Conservation (phyloP, 1,284 basidiomycete species). For the Gastroboletus turbinatus region DNA sequence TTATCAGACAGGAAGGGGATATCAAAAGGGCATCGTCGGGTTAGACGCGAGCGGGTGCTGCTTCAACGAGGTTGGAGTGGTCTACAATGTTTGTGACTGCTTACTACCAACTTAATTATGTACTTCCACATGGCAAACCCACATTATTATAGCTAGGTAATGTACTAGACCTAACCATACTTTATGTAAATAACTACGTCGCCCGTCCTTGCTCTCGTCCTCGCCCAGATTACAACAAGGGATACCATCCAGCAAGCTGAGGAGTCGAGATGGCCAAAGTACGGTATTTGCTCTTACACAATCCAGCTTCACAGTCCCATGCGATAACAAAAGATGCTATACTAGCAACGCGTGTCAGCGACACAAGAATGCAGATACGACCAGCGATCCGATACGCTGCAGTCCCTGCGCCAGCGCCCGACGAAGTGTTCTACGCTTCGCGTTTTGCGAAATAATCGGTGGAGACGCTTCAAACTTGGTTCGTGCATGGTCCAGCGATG, state of each 20-base stretch:
- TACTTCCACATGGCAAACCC: slow-evolving; percentile 25
- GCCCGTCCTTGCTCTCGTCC: slow-evolving; percentile 14
- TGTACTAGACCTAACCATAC: slow-evolving; percentile 16
- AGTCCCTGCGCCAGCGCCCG: slow-evolving; percentile 25
- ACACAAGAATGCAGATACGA: slow-evolving; percentile 34
- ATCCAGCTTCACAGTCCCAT: slow-evolving; percentile 30
- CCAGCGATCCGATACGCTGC: slow-evolving; percentile 31
- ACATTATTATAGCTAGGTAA: slow-evolving; percentile 8
- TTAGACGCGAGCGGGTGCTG: slow-evolving; percentile 5
- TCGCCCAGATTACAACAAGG: slow-evolving; percentile 16
- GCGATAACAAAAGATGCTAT: slow-evolving; percentile 8
- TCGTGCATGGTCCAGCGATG: slow-evolving; percentile 26
- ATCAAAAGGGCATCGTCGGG: slow-evolving; percentile 33
- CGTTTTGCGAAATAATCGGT: slow-evolving; percentile 24
- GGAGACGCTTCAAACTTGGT: slow-evolving; percentile 23
- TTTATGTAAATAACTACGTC: slow-evolving; percentile 34
- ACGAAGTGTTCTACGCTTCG: slow-evolving; percentile 27
- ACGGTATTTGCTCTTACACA: slow-evolving; percentile 26
- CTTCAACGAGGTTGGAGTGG: slow-evolving; percentile 19
- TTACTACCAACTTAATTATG: slow-evolving; percentile 26
- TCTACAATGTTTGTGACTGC: slow-evolving; percentile 34
- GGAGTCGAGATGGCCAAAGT: slow-evolving; percentile 13
- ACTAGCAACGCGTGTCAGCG: slow-evolving; percentile 24
- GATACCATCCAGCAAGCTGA: slow-evolving; percentile 6
- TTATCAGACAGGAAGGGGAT: slow-evolving; percentile 8